Base-by-base conservation (phyloP, 345 rosid genomes). In the Anacardium occidentale region DNA sequence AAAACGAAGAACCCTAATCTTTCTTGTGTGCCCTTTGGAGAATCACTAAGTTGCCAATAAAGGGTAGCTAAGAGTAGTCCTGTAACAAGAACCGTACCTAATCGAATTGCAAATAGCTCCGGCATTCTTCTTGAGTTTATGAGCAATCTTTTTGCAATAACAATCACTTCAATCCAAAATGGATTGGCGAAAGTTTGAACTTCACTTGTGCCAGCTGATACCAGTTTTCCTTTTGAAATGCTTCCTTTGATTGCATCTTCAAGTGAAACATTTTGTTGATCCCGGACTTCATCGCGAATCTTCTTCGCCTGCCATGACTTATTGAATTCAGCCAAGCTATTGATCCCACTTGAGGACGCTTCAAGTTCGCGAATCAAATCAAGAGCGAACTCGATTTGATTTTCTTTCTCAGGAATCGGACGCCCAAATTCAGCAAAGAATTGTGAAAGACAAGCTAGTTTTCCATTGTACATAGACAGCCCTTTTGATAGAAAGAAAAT, bases 1-100 rank as follows among this genome's bases (percentile, higher is more conserved):
- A 86, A 86, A 0, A 87, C 86, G 15, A 85, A 83, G 50, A 85
- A 83, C 10, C 86, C 85, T 14, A 84, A 74, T 66, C 89, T 77
- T 15, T 78, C 83, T 11, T 77, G 73, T 0, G 76, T 74, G 32
- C 90, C 90, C 73, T 83, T 83, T 0, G 88, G 73, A 47, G 75
- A 37, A 68, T 73, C 57, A 45, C 54, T 32, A 62, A 71, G 64
- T 70, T 74, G 53, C 81, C 18, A 65, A 32, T 67, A 80, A 6
- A 83, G 70, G 21, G 74, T 78, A 5, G 64, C 82, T 53, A 78
- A 44, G 20, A 79, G 73, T 2, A 80, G 50, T 3, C 82, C 86
- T 12, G 79, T 74, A 0, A 75, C 66, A 1, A 83, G 5, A 6
- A 55, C 29, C 14, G 65, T 17, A 12, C 48, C 66, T 2, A 74